Evolutionary conservation across 1,284 basidiomycete species (phyloP), one percentile per base, ranked within the genome.

Genomic region (Pseudozyma tsukubaensis): DNA sequence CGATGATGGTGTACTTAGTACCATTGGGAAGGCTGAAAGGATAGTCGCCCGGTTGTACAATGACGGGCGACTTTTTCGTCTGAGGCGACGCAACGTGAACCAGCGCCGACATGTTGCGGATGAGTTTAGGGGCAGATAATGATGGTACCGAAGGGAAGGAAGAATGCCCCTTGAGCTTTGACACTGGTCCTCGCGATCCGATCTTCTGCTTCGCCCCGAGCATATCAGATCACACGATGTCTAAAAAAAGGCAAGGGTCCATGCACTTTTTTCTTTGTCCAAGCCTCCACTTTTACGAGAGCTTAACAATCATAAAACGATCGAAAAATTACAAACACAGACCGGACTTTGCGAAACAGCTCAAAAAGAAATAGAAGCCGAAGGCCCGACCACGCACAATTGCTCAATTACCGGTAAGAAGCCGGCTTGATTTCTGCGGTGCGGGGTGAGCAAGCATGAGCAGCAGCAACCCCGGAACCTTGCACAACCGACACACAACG

Each of bases 11-110:
- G 11, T 69, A 74, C 45, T 69, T 66, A 59, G 55, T 50, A 8
- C 66, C 72, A n/a, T 69, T 59, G 4, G 72, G 72, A 29, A 69
- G 65, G 32, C 54, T 50, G 59, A 69, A 56, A 1, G 61, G 61
- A n/a, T 65, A 58, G 39, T 42, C 50, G n/a, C 44, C 66, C 1
- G 58, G 61, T 39, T 54, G 50, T 11, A 69, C 48, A 10, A 63
- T 47, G 5, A 56, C 62, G 4, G 72, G 62, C 16, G 66, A 61
- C 50, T 66, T 69, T 36, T 66, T 65, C 32, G 66, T 69, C 35
- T 64, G 49, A 11, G 66, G 66, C 11, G 66, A 69, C 24, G 72
- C 72, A 1, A 74, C 18, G 47, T 74, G 72, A 11, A 29, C 66
- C 36, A 74, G 49, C 6, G 72, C 72, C 47, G 66, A 74, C 72